Conservation (phyloP, 768 basidiomycete species). For the Mycena belliarum region DNA sequence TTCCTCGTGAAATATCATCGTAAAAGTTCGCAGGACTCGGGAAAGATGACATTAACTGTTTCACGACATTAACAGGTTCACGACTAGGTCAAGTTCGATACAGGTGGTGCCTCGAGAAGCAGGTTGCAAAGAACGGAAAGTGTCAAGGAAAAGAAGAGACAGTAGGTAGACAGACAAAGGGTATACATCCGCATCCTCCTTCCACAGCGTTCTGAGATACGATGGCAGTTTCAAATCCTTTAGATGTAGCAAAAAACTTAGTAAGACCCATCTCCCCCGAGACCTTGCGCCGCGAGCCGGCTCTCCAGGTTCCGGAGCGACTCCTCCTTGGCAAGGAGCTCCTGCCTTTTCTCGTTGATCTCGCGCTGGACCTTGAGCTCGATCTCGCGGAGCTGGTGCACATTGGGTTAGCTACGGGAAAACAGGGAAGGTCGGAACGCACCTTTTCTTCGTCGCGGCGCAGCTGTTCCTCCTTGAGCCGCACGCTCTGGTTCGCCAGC, state of each 20-base stretch:
- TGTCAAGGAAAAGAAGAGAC: background rate
- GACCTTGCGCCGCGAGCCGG: conserved; percentile 54
- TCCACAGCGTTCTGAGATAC: background rate
- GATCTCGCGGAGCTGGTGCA: conserved; percentile 70
- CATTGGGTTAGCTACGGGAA: background rate
- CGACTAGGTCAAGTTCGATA: too few species aligned
- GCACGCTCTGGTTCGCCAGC: conserved; percentile 80
- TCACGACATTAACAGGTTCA: too few species aligned
- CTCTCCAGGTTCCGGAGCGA: conserved; percentile 67
- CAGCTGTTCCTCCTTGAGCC: conserved; percentile 90
- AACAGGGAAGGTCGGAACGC: background rate
- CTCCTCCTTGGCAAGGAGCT: conserved; percentile 85
- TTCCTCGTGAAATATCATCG: too few species aligned
- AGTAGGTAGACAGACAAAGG: conserved; percentile 9
- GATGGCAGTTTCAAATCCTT: conserved; percentile 1
- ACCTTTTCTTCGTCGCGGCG: conserved; percentile 86
- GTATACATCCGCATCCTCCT: conserved; percentile 16
- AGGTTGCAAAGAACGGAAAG: too few species aligned
- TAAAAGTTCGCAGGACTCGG: too few species aligned
- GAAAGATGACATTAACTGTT: too few species aligned
- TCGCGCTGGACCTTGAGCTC: conserved; percentile 86
- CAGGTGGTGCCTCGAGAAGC: too few species aligned
- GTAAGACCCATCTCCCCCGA: conserved; percentile 14
- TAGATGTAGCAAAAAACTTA: conserved; percentile 11
- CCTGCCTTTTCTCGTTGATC: conserved; percentile 84